Evolutionary conservation across 352 stramenopile species (phyloP).

Genomic region (Globisporangium emineosum): DNA sequence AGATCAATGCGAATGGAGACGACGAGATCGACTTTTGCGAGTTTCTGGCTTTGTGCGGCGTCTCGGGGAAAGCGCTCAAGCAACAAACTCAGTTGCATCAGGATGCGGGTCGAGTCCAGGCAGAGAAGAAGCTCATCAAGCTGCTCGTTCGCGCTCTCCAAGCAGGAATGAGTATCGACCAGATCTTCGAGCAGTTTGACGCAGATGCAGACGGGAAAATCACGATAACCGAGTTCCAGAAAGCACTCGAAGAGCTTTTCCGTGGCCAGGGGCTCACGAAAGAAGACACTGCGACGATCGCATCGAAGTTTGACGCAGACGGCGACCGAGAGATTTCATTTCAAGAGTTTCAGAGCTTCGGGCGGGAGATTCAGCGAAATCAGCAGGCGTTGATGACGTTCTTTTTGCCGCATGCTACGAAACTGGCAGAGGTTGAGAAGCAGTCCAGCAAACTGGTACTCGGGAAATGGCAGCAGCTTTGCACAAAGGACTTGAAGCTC

Average conservation of each 20-base stretch:
- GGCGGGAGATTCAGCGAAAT: constrained; percentile 32
- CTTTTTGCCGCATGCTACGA: constrained; percentile 25
- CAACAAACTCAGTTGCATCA: constrained; percentile 15
- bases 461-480: constrained; percentile 35
- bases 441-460: constrained; percentile 6
- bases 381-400: constrained; percentile 25
- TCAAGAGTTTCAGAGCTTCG: constrained; percentile 62
- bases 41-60: constrained; percentile 55
- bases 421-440: constrained; percentile 15
- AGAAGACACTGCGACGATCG: constrained; percentile 38
- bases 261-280: constrained; percentile 27
- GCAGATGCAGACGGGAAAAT: constrained; percentile 55
- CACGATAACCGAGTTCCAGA: constrained; percentile 52
- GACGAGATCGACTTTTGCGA: constrained; percentile 63
- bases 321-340: constrained; percentile 50
- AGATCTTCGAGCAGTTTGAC: constrained; percentile 83
- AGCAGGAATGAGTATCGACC: constrained; percentile 40
- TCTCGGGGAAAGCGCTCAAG: constrained; percentile 24
- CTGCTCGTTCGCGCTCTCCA: constrained; percentile 47
- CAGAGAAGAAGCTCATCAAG: constrained; percentile 64
- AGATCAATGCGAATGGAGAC: constrained; percentile 61
- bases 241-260: constrained; percentile 50
- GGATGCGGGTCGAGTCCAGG: constrained; percentile 18
- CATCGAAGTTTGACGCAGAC: constrained; percentile 52
- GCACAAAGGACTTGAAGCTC: constrained; percentile 29